These are phyloP conservation scores for Claviceps cyperi DNA, from an alignment of 2,329 filamentous ascomycete genomes.

Conservation along the genomic window DNA sequence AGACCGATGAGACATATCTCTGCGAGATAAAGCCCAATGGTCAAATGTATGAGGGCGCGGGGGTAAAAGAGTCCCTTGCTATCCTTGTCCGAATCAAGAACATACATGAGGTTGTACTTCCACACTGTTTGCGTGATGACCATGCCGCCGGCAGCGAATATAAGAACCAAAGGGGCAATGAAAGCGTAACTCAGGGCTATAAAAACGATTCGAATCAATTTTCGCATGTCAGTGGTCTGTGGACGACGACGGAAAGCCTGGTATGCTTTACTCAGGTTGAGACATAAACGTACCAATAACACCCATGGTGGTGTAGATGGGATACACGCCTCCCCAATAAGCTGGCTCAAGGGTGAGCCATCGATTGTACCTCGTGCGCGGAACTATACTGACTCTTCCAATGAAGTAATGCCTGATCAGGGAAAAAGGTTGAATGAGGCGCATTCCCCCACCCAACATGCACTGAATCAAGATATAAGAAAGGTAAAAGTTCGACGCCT, in stretches of 20 bases:
- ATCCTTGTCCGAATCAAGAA: conserved; percentile 68
- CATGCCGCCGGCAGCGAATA: conserved; percentile 68
- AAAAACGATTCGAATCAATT: background rate
- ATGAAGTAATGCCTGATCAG: conserved; percentile 43
- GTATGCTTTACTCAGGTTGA: background rate
- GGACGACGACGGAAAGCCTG: background rate
- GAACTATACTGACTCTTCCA: conserved; percentile 61
- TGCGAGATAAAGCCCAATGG: conserved; percentile 70
- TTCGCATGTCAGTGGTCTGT: background rate
- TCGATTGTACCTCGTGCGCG: conserved; percentile 63
- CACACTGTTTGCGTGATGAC: conserved; percentile 75
- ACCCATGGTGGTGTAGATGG: conserved; percentile 66
- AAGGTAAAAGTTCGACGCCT: conserved; percentile 85
- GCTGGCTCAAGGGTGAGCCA: conserved; percentile 62
- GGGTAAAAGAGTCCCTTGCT: conserved; percentile 81
- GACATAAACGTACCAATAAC: conserved; percentile 51
- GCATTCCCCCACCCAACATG: conserved; percentile 58
- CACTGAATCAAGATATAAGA: conserved; percentile 90
- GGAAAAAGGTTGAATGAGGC: conserved; percentile 57
- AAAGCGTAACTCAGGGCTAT: conserved; percentile 70
- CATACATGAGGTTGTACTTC: conserved; percentile 82
- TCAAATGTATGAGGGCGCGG: conserved; percentile 73
- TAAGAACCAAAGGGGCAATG: conserved; percentile 73
- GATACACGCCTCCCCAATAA: conserved; percentile 73
- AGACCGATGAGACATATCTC: conserved; percentile 75